Base-by-base conservation (phyloP, 257 asterid genomes). In the Lavandula angustifolia region DNA sequence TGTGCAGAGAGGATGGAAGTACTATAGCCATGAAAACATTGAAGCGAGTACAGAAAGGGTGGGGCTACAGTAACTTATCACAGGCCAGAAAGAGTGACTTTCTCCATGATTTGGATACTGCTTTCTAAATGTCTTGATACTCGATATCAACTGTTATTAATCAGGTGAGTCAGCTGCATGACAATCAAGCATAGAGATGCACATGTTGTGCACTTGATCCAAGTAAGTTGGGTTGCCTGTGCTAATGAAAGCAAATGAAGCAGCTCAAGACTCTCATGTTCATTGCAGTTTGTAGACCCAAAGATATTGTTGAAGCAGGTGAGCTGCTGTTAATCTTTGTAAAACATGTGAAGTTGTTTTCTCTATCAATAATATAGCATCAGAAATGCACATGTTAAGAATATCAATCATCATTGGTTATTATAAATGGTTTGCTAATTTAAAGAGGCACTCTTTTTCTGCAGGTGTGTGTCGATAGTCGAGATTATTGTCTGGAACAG, bases 1-100 rank as follows among this genome's bases (percentile, higher is more conserved):
- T 80, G 56, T 51, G 42, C 88, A 92, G 98, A 75, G 96, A 89
- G 73, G 90, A 89, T 58, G 96, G 95, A 35, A 87, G 95, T 71
- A 79, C 81, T 49, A 50, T 82, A 64, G 96, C 92, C 73, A 74
- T 83, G 88, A 92, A 79, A 87, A 85, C 82, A 55, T 70, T 92
- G 86, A 89, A 81, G 84, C 84, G 89, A 60, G 96, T 89, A 66
- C 83, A 80, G 75, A 89, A 81, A 70, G 96, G 96, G 54, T 92
- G 95, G 98, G 96, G 96, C 77, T 84, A 86, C 68, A 85, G 86
- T 71, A 66, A 73, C 70, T 42, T 81, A 47, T 43, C 60, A 53
- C 79, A 60, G 59, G 62, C 79, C 73, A 81, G 64, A 46, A 78
- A 69, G 78, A 73, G 69, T 54, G 85, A 67, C 60, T 72, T 68